Evolutionary conservation across 2,329 filamentous ascomycete species (phyloP).

Genomic region (Talaromyces amestolkiae): DNA sequence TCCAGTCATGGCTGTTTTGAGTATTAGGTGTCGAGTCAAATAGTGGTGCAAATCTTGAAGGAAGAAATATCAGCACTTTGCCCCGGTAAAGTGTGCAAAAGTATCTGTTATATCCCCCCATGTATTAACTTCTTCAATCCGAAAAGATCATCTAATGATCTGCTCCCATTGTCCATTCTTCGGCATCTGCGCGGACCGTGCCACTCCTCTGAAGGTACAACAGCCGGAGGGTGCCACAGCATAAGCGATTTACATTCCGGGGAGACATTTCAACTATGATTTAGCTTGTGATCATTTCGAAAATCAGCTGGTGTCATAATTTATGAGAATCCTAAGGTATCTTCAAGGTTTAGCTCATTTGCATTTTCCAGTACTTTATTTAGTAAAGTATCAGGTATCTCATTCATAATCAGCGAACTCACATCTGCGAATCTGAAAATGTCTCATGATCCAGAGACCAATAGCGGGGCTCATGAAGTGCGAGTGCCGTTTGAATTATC

Average conservation of each 20-base stretch:
- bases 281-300: not conserved
- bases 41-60: not conserved
- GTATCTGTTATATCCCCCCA: not conserved
- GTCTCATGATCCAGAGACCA: not conserved
- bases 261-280: not conserved
- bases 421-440: not conserved
- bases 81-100: not conserved
- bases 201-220: not conserved
- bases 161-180: not conserved
- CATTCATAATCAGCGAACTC: not conserved
- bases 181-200: not conserved
- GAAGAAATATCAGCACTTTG: not conserved
- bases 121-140: not conserved
- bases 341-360: not conserved
- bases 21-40: not conserved
- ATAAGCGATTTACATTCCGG: not conserved
- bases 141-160: not conserved
- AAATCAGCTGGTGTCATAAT: not conserved
- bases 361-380: not conserved
- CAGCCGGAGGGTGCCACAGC: not conserved
- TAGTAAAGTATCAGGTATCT: not conserved
- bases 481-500: slow-evolving; percentile 29
- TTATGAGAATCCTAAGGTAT: not conserved
- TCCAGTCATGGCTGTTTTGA: not conserved
- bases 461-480: not conserved